These are phyloP conservation scores for Irpex rosettiformis DNA, from an alignment of 1,284 basidiomycete genomes.

Conservation along the genomic window DNA sequence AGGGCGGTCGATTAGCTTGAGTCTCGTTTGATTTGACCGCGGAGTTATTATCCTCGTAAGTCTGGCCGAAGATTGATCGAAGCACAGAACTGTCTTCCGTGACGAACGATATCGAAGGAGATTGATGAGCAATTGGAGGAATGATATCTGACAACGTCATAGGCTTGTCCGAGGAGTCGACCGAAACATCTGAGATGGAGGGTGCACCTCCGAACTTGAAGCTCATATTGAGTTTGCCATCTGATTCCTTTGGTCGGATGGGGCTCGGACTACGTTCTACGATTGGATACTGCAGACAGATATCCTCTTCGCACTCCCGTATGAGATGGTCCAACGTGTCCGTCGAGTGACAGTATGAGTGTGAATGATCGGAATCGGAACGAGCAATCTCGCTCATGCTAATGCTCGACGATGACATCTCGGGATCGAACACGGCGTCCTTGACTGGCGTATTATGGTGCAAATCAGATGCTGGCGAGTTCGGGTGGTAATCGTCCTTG, in stretches of 20 bases:
- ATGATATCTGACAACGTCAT: conserved; percentile 73
- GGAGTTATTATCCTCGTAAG: conserved; percentile 45
- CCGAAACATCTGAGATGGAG: conserved; percentile 23
- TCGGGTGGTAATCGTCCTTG: conserved; percentile 32
- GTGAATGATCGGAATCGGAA: not conserved
- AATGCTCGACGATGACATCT: conserved; percentile 15
- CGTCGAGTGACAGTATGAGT: conserved; percentile 18
- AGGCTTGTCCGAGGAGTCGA: conserved; percentile 28
- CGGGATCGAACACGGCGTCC: conserved; percentile 21
- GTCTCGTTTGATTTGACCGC: conserved; percentile 59
- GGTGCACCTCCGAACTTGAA: conserved; percentile 71
- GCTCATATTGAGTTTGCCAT: conserved; percentile 61
- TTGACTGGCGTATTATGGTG: conserved; percentile 19
- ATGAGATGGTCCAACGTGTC: conserved; percentile 24
- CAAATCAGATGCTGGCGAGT: conserved; percentile 38
- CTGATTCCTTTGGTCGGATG: conserved; percentile 46
- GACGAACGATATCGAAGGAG: conserved; percentile 36
- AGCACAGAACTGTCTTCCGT: conserved; percentile 53
- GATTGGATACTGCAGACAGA: conserved; percentile 24
- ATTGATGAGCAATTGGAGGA: conserved; percentile 52
- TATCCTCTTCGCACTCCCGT: conserved; percentile 24
- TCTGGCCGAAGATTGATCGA: conserved; percentile 52
- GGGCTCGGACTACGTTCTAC: conserved; percentile 23
- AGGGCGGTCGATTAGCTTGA: conserved; percentile 19
- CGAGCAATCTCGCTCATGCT: conserved; percentile 7